A percentile compares a stretch with the other conserved stretches of the same genome.
These are phyloP conservation scores for Purpureocillium lavendulum DNA, from an alignment of 2,329 filamentous ascomycete genomes.

Conservation along the genomic window DNA sequence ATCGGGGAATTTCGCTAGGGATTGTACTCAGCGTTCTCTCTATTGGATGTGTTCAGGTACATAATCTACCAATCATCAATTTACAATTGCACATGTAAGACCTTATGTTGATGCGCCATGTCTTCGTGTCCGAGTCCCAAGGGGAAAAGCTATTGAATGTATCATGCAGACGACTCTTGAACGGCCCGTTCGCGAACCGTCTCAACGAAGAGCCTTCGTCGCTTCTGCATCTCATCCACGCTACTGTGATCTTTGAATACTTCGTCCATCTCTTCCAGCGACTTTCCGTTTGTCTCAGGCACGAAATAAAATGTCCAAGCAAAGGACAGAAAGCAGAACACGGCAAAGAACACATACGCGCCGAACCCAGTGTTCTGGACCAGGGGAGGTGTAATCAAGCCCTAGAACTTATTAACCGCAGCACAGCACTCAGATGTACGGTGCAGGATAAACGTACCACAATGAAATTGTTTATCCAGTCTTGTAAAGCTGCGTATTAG, in stretches of 20 bases:
- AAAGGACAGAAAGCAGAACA: constrained; percentile 47
- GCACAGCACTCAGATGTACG: no score
- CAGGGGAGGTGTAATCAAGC: constrained; percentile 50
- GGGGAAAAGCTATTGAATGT: not conserved
- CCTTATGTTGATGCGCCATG: no score
- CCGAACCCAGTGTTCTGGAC: constrained; percentile 40
- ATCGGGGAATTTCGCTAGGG: no score
- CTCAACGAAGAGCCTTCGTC: constrained; percentile 4
- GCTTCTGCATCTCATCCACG: constrained; percentile 9
- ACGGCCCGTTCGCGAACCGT: constrained; percentile 1
- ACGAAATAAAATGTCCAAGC: constrained; percentile 44
- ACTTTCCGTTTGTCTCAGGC: constrained; percentile 47
- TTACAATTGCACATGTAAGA: no score
- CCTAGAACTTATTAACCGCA: constrained; percentile 7
- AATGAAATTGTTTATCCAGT: constrained; percentile 57
- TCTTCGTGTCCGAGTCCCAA: no score
- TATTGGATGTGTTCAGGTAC: no score
- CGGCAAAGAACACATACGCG: constrained; percentile 52
- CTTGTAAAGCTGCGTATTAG: constrained; percentile 4
- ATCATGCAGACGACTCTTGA: not conserved
- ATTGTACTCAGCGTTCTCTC: no score
- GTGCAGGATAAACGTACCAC: constrained; percentile 38
- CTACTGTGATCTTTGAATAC: constrained; percentile 19
- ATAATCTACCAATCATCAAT: no score
- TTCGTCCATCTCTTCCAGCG: constrained; percentile 45